These are phyloP conservation scores for Cryptococcus hybrid DNA, from an alignment of 1,284 basidiomycete species.

Conservation along the genomic window DNA sequence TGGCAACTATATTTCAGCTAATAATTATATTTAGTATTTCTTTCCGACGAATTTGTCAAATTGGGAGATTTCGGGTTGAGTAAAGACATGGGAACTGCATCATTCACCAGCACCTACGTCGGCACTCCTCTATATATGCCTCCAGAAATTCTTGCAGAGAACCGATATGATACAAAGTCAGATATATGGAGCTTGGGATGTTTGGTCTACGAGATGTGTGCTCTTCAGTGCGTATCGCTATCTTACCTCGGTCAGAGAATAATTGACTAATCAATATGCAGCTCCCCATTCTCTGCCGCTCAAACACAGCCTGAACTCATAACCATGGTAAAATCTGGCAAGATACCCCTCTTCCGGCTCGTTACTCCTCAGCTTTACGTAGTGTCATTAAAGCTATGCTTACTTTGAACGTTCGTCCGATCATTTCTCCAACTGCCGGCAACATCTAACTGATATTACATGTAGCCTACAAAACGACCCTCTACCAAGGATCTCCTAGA, in stretches of 20 bases:
- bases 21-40: slow-evolving; percentile 29
- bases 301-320: slow-evolving; percentile 48
- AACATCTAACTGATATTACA: background rate
- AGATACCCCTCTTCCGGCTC: slow-evolving; percentile 41
- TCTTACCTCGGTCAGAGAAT: background rate
- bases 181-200: slow-evolving; percentile 99
- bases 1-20: background rate
- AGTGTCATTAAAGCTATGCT: slow-evolving; percentile 45
- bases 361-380: slow-evolving; percentile 38
- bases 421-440: background rate
- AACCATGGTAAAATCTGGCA: slow-evolving; percentile 45
- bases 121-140: slow-evolving; percentile 99
- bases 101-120: slow-evolving; percentile 93
- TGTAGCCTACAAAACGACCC: slow-evolving; percentile 42
- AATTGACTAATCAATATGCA: slow-evolving; percentile 9
- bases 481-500: slow-evolving; percentile 46
- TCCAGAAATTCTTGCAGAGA: slow-evolving; percentile 93
- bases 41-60: slow-evolving; percentile 64
- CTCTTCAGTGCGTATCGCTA: slow-evolving; percentile 60
- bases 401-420: slow-evolving; percentile 33
- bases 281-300: slow-evolving; percentile 48
- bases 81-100: slow-evolving; percentile 81
- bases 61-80: slow-evolving; percentile 95
- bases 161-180: slow-evolving; percentile 93
- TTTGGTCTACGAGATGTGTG: slow-evolving; percentile 92